These are phyloP conservation scores for Aspergillus diversus DNA, from an alignment of 495 filamentous ascomycete genomes.

Conservation along the genomic window DNA sequence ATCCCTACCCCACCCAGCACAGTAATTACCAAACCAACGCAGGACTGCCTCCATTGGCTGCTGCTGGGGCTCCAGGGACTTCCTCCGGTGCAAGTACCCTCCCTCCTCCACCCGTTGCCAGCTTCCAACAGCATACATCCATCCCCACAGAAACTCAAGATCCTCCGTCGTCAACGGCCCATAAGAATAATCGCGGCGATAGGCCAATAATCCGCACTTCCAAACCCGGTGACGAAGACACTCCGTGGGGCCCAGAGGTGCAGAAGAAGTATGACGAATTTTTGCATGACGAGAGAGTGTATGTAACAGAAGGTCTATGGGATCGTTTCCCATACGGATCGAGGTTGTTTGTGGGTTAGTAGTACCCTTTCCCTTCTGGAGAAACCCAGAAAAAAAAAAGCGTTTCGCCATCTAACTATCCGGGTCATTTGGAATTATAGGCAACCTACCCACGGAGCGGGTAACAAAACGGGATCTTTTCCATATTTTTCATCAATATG, in stretches of 20 bases:
- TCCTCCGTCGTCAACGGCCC: conserved; percentile 26
- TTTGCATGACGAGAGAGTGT: conserved; percentile 73
- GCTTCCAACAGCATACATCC: conserved; percentile 52
- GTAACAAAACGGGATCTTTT: conserved; percentile 94
- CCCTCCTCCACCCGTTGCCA: conserved; percentile 62
- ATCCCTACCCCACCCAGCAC: conserved; percentile 45
- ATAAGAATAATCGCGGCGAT: conserved; percentile 39
- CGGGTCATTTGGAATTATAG: conserved; percentile 47
- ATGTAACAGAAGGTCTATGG: conserved; percentile 90
- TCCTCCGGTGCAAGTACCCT: conserved; percentile 56
- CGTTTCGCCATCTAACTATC: conserved; percentile 20
- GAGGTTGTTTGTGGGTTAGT: conserved; percentile 88
- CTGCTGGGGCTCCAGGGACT: conserved; percentile 57
- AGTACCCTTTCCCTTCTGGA: background rate
- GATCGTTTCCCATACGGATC: conserved; percentile 87
- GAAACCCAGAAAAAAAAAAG: background rate
- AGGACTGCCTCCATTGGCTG: conserved; percentile 46
- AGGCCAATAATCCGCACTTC: conserved; percentile 28
- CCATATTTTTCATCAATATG: conserved; percentile 83
- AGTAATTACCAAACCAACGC: conserved; percentile 50
- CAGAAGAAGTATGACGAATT: conserved; percentile 84
- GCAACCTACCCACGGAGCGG: conserved; percentile 89
- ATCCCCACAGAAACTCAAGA: conserved; percentile 44
- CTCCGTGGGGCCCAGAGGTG: conserved; percentile 61
- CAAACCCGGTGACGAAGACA: conserved; percentile 49